Conservation (phyloP, 176 grass and related monocot species). For the Hyparrhenia diplandra region DNA sequence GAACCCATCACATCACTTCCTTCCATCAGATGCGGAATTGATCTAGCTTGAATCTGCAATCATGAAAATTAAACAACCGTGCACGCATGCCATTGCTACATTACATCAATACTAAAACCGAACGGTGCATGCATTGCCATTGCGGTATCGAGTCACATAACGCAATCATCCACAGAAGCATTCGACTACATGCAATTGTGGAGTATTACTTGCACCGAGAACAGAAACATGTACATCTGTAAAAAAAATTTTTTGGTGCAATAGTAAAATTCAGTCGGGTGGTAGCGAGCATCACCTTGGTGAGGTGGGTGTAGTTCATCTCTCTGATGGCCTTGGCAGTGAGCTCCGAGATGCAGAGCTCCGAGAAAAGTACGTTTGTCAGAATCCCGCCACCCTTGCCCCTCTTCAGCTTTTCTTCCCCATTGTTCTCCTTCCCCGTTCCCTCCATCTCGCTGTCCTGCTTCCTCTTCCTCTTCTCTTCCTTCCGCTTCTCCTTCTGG, state of each 20-base stretch:
- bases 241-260: too few relatives aligned
- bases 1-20: conserved; percentile 62
- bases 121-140: too few relatives aligned
- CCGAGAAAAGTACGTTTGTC: conserved; percentile 42
- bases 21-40: conserved; percentile 56
- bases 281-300: conserved; percentile 20
- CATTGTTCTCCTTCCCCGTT: not conserved
- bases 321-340: conserved; percentile 56
- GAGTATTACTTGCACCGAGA: too few relatives aligned
- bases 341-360: conserved; percentile 44
- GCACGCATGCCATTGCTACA: not conserved
- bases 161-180: not conserved
- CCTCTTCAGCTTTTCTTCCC: not conserved
- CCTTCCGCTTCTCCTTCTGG: not conserved
- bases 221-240: not conserved
- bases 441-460: not conserved
- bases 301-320: conserved; percentile 68
- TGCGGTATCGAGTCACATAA: not conserved
- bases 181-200: not conserved
- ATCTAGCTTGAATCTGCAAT: conserved; percentile 68
- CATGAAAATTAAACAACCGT: not conserved
- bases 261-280: not conserved
- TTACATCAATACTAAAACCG: not conserved
- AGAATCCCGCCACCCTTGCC: conserved; percentile 27
- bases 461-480: not conserved